These are phyloP conservation scores for Diaporthe helianthi DNA, from an alignment of 2,329 filamentous ascomycete genomes.

Conservation along the genomic window DNA sequence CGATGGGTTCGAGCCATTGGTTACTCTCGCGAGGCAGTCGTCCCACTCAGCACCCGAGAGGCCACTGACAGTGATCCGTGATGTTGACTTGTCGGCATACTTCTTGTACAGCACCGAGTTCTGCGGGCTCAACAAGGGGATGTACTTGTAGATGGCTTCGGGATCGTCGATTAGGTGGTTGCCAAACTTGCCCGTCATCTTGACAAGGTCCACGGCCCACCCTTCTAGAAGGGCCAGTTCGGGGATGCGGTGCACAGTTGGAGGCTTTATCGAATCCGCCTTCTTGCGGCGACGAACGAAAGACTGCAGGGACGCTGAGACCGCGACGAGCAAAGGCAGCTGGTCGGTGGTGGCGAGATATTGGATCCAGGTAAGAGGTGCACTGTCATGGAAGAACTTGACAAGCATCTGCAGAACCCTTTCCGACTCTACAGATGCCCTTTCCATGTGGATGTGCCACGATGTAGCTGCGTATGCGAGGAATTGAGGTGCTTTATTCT, in stretches of 20 bases:
- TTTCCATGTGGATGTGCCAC: slow-evolving; percentile 38
- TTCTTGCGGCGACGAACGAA: slow-evolving; percentile 31
- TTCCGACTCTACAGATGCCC: slow-evolving; percentile 33
- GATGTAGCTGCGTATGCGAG: slow-evolving; percentile 37
- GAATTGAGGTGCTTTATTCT: neutral
- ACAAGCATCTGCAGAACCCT: slow-evolving; percentile 34
- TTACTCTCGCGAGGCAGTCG: slow-evolving; percentile 40
- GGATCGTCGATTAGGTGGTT: slow-evolving; percentile 38
- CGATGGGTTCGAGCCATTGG: slow-evolving; percentile 19
- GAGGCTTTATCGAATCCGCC: slow-evolving; percentile 26
- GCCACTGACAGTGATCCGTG: slow-evolving; percentile 36
- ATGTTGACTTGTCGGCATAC: slow-evolving; percentile 32
- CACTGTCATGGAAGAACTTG: slow-evolving; percentile 36
- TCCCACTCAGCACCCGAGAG: slow-evolving; percentile 38
- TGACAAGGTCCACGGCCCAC: slow-evolving; percentile 39
- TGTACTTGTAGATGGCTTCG: slow-evolving; percentile 38
- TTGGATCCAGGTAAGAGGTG: slow-evolving; percentile 40
- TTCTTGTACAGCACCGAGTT: slow-evolving; percentile 38
- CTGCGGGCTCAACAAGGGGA: slow-evolving; percentile 39
- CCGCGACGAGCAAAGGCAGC: neutral
- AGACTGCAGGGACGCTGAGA: slow-evolving; percentile 34
- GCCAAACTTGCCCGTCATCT: slow-evolving; percentile 37
- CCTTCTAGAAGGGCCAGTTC: slow-evolving; percentile 36
- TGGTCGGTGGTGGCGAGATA: slow-evolving; percentile 33
- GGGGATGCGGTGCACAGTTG: slow-evolving; percentile 33